Evolutionary conservation across 495 filamentous ascomycete genomes (phyloP).

Genomic region (Neurospora africana): DNA sequence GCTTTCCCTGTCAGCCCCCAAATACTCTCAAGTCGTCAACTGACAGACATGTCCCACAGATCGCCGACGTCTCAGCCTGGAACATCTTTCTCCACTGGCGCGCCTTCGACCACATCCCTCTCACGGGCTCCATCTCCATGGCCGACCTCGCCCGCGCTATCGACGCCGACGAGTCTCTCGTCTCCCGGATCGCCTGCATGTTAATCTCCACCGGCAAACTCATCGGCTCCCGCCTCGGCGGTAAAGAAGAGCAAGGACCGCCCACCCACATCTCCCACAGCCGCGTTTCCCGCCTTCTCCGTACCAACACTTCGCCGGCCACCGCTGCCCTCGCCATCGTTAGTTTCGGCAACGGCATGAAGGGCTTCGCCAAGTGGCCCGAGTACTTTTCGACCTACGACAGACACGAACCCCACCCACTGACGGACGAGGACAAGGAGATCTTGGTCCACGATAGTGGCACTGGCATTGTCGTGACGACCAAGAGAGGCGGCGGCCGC

Average conservation of each 20-base stretch:
- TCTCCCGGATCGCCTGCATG: slow-evolving; percentile 14
- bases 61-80: slow-evolving; percentile 13
- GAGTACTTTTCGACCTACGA: slow-evolving; percentile 17
- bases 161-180: slow-evolving; percentile 15
- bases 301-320: background rate
- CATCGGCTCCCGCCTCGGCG: background rate
- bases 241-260: background rate
- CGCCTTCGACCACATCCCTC: slow-evolving; percentile 23
- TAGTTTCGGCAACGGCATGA: slow-evolving; percentile 18
- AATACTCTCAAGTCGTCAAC: background rate
- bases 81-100: slow-evolving; percentile 22
- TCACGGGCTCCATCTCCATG: slow-evolving; percentile 16
- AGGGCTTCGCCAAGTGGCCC: slow-evolving; percentile 16
- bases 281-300: slow-evolving; percentile 14
- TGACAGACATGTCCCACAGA: background rate
- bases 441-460: background rate
- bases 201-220: slow-evolving; percentile 15
- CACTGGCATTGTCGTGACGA: background rate
- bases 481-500: background rate
- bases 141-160: slow-evolving; percentile 14
- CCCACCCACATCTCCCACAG: slow-evolving; percentile 13
- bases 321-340: slow-evolving; percentile 10
- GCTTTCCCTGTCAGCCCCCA: background rate
- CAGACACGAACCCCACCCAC: slow-evolving; percentile 9
- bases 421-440: too few relatives aligned